These are phyloP conservation scores for Forsythia viridissima DNA, from an alignment of 257 asterid species.

Conservation along the genomic window DNA sequence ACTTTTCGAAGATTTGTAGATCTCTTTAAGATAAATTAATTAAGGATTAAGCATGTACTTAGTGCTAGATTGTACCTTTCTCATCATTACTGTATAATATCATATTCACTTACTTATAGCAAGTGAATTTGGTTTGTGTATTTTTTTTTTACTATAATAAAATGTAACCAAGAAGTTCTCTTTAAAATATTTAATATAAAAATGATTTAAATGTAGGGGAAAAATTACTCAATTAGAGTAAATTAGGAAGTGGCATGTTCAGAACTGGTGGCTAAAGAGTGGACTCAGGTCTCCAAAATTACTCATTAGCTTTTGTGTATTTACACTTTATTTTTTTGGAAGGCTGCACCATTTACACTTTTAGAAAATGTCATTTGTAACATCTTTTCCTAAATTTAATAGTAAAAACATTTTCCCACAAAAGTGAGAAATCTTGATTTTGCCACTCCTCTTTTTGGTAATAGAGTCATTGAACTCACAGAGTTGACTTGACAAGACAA, in stretches of 20 bases:
- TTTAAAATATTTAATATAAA: background rate
- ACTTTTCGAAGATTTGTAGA: conserved; percentile 9
- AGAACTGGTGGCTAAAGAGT: background rate
- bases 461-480: too few species aligned
- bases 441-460: too few species aligned
- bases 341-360: too few species aligned
- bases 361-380: background rate
- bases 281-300: background rate
- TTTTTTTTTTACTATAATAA: background rate
- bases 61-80: background rate
- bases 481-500: too few species aligned
- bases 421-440: too few species aligned
- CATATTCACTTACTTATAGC: background rate
- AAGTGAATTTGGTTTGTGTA: background rate
- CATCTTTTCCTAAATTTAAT: background rate
- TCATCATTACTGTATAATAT: background rate
- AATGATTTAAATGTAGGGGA: background rate
- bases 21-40: background rate
- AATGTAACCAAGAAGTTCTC: background rate
- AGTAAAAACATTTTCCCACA: background rate
- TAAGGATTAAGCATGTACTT: background rate
- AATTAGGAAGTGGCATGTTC: background rate
- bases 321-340: background rate
- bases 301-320: background rate
- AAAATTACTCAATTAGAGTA: background rate